Base-by-base conservation (phyloP, 2,329 filamentous ascomycete genomes). In the Fusarium camptoceras region DNA sequence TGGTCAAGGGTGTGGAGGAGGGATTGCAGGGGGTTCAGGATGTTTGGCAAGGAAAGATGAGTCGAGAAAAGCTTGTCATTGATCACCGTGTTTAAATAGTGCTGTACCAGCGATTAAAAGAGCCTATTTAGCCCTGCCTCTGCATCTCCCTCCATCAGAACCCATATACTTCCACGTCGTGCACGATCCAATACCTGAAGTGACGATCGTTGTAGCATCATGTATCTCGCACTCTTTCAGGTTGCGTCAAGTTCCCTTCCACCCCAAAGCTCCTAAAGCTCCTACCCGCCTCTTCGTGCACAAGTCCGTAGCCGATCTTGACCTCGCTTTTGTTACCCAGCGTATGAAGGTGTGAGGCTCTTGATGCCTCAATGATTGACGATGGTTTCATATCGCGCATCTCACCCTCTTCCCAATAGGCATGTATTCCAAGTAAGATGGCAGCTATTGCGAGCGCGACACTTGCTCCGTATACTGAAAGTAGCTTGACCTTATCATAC, bases 311-410 rank as follows among this genome's bases (percentile, higher is more conserved):
- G 0, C 59, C 59, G 18, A 59, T 54, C 3, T 15, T 65, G 0
- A 20, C 6, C 0, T 2, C 5, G 1, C 1, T 30, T 5, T 3
- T 25, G 5, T 7, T n/a, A 2, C 0, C n/a, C 2, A 20, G 11
- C 0, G 6, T 4, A 0, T 50, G 2, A 0, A 67, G 70, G 11
- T 61, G 56, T 10, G 55, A 44, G 0, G 68, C 53, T 0, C 39
- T 7, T 0, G 42, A 64, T 0, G 64, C 59, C 11, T 44, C 46
- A 0, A 72, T 50, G 0, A 72, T 65, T 0, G 63, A 70, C 0
- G 66, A 65, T 2, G 59, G 58, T 12, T 64, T 64, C 59, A 69
- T 65, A 7, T 70, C 53, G 0, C 54, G 69, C 54, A 65, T 59
- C 3, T 5, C 0, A 0, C 68, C 69, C 2, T 68, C 62, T 2